Conservation (phyloP, 345 rosid species). For the Theobroma cacao region DNA sequence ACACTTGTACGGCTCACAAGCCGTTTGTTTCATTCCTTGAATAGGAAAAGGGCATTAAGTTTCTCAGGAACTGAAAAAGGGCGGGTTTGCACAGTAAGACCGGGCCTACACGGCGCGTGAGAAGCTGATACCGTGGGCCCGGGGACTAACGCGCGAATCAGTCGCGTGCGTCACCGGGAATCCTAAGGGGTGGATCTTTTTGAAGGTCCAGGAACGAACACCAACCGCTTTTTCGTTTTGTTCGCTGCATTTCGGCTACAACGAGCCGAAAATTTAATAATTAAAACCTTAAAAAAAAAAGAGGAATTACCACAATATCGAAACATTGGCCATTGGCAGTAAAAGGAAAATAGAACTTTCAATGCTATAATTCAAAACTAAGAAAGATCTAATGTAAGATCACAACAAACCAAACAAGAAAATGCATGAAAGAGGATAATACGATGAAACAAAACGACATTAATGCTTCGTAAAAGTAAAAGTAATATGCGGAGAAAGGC, state of each 20-base stretch:
- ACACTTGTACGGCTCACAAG: constrained; percentile 17
- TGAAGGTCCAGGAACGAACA: constrained; percentile 13
- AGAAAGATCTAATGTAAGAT: not conserved
- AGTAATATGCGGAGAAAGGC: not conserved
- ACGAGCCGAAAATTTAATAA: not conserved
- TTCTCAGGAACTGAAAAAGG: not conserved
- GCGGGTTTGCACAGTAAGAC: not conserved
- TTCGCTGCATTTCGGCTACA: not conserved
- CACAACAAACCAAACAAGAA: not conserved
- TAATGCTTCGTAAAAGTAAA: not conserved
- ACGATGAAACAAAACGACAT: not conserved
- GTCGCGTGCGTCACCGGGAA: not conserved
- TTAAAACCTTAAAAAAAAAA: not conserved
- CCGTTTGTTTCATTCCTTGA: not conserved
- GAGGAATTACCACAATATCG: too few species aligned
- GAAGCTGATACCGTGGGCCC: not conserved
- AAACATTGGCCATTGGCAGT: not conserved
- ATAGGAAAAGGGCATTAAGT: not conserved
- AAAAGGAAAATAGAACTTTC: not conserved
- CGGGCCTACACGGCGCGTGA: not conserved
- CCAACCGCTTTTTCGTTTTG: constrained; percentile 24
- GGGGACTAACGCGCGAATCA: not conserved
- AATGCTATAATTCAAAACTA: not conserved
- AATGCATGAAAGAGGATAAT: not conserved
- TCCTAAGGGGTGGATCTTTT: not conserved